Evolutionary conservation across 2,329 filamentous ascomycete genomes (phyloP), one percentile per base, ranked within the genome.

Genomic region (Calonectria pseudoturangicola): DNA sequence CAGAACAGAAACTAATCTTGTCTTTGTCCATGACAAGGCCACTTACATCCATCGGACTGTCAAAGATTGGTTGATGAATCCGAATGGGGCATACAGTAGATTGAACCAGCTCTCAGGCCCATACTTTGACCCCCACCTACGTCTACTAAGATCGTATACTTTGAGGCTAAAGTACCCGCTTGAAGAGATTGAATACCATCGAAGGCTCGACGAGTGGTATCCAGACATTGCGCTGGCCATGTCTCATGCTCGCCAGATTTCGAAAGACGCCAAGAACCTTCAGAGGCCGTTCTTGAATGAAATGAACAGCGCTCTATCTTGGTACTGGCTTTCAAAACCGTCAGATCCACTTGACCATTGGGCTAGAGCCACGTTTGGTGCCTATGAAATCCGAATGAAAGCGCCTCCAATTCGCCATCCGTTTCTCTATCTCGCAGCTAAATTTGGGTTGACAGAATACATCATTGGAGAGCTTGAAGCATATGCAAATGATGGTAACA

Each of bases 191-290:
- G 83, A 85, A 65, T 82, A 81, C 47, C 84, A 85, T 25, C 82
- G 84, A 6, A 75, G 83, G 2, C 72, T 85, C 16, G 84, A 85
- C 21, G 83, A 85, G 48, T 85, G 83, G 84, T 85, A 83, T 54
- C 83, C 83, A 0, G 83, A 83, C 7, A 83, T 85, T 64, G 81
- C 79, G 0, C 77, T 85, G 2, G 82, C 83, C n/a, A 79, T 85
- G 75, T 81, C 83, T 0, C 84, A 85, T 56, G 82, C 83, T 5
- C 75, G 83, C 21, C 74, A 81, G 62, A 71, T 82, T 21, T 25
- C 18, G 2, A 70, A 74, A 1, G 80, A 82, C 25, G 63, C 75
- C 1, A 39, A 71, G 2, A n/a, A 50, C 27, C 66, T 75, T 2
- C 72, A 74, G 7, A 15, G 66, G 4, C 12, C 2, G 8, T 67